Percentiles rank a stretch among this genome's conserved stretches.
Evolutionary conservation across 805 yeast species (phyloP).

Genomic region (Myxozyma kluyveri): DNA sequence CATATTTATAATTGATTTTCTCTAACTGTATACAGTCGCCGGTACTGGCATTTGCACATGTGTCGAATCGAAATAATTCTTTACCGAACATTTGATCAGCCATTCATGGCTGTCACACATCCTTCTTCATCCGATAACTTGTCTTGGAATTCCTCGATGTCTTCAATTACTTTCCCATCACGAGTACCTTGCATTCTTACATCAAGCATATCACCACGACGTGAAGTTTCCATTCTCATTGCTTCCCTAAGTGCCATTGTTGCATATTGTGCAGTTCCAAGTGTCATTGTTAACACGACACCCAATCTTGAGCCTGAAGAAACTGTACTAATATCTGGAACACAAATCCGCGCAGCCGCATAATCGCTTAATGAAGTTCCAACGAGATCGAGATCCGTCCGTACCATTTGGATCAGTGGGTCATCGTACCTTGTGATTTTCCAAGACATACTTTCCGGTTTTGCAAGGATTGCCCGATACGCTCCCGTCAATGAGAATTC

Average conservation of each 20-base stretch:
- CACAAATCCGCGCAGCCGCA: not conserved
- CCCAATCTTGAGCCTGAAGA: constrained; percentile 55
- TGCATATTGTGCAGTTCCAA: constrained; percentile 89
- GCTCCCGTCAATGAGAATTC: constrained; percentile 93
- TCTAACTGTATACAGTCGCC: no score
- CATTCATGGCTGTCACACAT: no score
- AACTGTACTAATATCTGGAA: constrained; percentile 1
- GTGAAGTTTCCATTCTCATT: constrained; percentile 28
- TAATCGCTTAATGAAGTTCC: not conserved
- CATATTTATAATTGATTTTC: no score
- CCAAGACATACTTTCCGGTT: constrained; percentile 64
- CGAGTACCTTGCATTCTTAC: constrained; percentile 16
- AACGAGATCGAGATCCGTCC: constrained; percentile 70
- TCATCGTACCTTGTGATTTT: constrained; percentile 58
- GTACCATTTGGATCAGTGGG: constrained; percentile 66
- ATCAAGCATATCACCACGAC: constrained; percentile 29
- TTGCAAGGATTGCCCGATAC: constrained; percentile 70
- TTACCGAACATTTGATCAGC: no score
- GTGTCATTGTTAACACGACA: constrained; percentile 67
- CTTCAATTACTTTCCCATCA: constrained; percentile 4
- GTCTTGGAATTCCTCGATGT: not conserved
- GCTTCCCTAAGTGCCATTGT: constrained; percentile 76
- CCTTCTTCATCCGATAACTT: not conserved
- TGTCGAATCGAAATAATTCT: no score
- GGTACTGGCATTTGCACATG: no score